Base-by-base conservation (phyloP, 1,139 yeast genomes). In the Saccharomyces hybrid region DNA sequence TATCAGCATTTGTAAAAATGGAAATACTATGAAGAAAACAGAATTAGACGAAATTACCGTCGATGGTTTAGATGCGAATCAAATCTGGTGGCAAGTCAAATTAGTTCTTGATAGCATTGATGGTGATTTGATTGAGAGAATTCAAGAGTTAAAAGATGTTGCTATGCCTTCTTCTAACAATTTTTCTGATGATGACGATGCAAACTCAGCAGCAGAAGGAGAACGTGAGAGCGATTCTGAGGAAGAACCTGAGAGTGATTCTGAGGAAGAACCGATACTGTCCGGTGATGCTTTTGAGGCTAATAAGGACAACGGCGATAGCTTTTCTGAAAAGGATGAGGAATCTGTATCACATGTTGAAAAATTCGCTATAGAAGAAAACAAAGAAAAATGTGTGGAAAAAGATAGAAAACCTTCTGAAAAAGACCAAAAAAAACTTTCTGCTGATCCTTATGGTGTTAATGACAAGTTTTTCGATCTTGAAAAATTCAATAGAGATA, bases 11-110 rank as follows among this genome's bases (percentile, higher is more conserved):
- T 60, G 61, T 34, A 64, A 63, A 46, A 51, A 55, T 1, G 53
- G 56, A 16, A 61, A 59, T 27, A 49, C 55, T 8, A 73, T 75
- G 53, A 72, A 77, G 32, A 81, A 81, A 67, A 83, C 95, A 0
- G 86, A 86, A 4, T 75, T 93, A 42, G 96, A 91, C 70, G 90
- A 88, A 67, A 78, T 93, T 28, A 83, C 85, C 63, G 78, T 87
- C 27, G 95, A 89, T 54, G 98, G 97, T 0, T 75, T 93, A 56
- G 96, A 88, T 68, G 84, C 96, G 14, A 81, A 86, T 47, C 98
- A 93, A 69, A 91, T 93, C 0, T 93, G 91, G 88, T 96, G 95
- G 54, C 98, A 93, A 70, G 84, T 89, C 2, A 88, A 86, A 70
- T 79, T 93, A 75, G 85, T 93, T 29, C 76, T 89, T 49, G 93